Evolutionary conservation across 495 filamentous ascomycete species (phyloP), one percentile per base, ranked within the genome.

Genomic region (Penicillium fimorum): DNA sequence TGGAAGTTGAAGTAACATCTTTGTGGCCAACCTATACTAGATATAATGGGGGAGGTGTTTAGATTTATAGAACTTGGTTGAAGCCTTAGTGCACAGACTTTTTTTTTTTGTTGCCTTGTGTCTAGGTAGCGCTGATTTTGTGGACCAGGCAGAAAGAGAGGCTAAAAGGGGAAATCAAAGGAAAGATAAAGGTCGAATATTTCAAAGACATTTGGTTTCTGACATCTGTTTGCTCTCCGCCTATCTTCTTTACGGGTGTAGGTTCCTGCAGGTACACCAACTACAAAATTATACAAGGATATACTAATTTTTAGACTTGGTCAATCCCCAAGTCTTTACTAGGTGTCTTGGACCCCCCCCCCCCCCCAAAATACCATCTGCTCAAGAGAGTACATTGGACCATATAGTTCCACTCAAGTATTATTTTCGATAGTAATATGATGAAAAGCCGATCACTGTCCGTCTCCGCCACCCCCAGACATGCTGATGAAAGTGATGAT

Each of bases 381-480:
- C 15, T 38, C 35, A 38, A n/a, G 1, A 38, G 15, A 38, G 15
- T 9, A 4, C 6, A 3, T 8, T 15, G 15, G 15, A 5, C 13
- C 33, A 13, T 5, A 35, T 12, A 15, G 33, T 35, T 35, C 33
- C 29, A 30, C 10, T 24, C 6, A 12, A 11, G 2, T 38, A 40
- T 29, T 33, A 50, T 50, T 50, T 50, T 40, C 13, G 8, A 47
- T 18, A 18, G 15, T 47, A 47, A 22, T 49, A 27, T 42, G 38
- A 41, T 38, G 3, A 32, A 12, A 4, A 9, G 9, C 11, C 8
- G 9, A 60, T 67, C 58, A 64, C 53, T 64, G 46, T 49, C 63
- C 64, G 45, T 70, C 76, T 27, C 68, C 76, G 10, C 76, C 67
- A 40, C 76, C 68, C 30, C 75, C 75, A 20, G 74, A 73, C 70